A percentile compares a stretch with the other conserved stretches of the same genome.
These are phyloP conservation scores for Microthlaspi erraticum DNA, from an alignment of 345 rosid species.

Conservation along the genomic window DNA sequence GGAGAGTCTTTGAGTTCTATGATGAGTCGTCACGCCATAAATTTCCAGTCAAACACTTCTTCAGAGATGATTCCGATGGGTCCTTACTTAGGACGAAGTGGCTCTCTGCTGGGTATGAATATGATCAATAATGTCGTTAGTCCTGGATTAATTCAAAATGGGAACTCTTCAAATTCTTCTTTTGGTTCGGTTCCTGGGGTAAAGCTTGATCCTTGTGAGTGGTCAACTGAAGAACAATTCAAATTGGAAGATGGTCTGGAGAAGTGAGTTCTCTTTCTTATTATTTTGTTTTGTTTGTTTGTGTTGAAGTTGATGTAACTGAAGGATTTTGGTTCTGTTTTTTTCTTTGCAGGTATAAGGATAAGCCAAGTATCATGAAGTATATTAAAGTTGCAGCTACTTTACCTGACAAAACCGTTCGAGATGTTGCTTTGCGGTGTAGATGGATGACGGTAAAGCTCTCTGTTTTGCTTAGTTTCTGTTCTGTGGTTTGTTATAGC, in stretches of 20 bases:
- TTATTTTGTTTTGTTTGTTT: not conserved
- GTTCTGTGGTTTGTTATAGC: not conserved
- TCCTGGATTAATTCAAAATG: conserved; percentile 47
- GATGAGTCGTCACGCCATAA: conserved; percentile 55
- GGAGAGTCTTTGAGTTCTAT: conserved; percentile 47
- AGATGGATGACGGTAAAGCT: conserved; percentile 87
- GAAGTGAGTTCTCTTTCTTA: conserved; percentile 52
- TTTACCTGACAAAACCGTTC: conserved; percentile 81
- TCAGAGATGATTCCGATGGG: conserved; percentile 62
- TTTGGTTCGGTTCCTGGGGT: conserved; percentile 64
- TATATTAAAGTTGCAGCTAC: conserved; percentile 84
- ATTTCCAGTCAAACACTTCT: conserved; percentile 57
- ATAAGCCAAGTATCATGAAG: conserved; percentile 79
- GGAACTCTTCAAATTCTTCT: conserved; percentile 54
- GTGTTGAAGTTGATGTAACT: conserved; percentile 4
- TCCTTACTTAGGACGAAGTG: conserved; percentile 47
- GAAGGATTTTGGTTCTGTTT: conserved; percentile 9
- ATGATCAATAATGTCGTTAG: conserved; percentile 44
- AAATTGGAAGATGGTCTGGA: conserved; percentile 73
- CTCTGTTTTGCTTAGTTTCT: not conserved
- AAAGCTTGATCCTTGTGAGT: conserved; percentile 71
- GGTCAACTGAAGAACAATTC: conserved; percentile 80
- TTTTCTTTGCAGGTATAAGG: conserved; percentile 55
- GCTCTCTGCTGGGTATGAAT: conserved; percentile 26
- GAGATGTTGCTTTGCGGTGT: conserved; percentile 98